Evolutionary conservation across 148 eudicot genomes (phyloP), one percentile per base, ranked within the genome.

Genomic region (Diospyros kaki): DNA sequence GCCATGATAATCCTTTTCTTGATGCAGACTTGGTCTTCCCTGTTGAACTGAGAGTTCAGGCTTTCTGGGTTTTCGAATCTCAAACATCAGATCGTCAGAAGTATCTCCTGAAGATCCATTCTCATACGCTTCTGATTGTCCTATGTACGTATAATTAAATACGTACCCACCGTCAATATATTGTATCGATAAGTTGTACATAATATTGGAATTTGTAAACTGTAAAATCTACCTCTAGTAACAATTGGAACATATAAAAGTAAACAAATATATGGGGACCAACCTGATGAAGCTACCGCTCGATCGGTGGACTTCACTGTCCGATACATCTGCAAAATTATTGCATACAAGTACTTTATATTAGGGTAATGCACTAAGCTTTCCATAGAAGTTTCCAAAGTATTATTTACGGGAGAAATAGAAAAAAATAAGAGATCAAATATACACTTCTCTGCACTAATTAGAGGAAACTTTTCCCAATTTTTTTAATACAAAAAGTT

Each of bases 271-370:
- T n/a, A 44, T 28, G 28, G 28, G 39, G 68, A 12, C 17, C 38
- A 64, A 93, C 98, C 98, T 72, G 96, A 87, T 75, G 90, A 84
- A 79, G 93, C 94, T 15, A 94, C 88, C 44, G 96, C 90, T 76
- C 94, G 84, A 84, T 89, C 98, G 43, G 98, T 93, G 50, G 94
- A 89, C 78, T 93, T 93, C 64, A 93, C 92, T 9, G 98, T 93
- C 66, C 98, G 79, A 81, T 89, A 93, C 98, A 76, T 76, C 78
- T 76, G 78, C 44, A 40, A 28, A 53, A 3, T 3, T 18, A 4
- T 6, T 42, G 15, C 28, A 28, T 5, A 50, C 11, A 54, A 42
- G 4, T 41, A 41, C 10, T 6, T 5, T 13, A 13, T 46, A 10
- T 11, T 18, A 41, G 41, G 5, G 6, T 38, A 28, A 52, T 9